Evolutionary conservation across 2,329 filamentous ascomycete species (phyloP), one percentile per base, ranked within the genome.

Genomic region (Colletotrichum sidae): DNA sequence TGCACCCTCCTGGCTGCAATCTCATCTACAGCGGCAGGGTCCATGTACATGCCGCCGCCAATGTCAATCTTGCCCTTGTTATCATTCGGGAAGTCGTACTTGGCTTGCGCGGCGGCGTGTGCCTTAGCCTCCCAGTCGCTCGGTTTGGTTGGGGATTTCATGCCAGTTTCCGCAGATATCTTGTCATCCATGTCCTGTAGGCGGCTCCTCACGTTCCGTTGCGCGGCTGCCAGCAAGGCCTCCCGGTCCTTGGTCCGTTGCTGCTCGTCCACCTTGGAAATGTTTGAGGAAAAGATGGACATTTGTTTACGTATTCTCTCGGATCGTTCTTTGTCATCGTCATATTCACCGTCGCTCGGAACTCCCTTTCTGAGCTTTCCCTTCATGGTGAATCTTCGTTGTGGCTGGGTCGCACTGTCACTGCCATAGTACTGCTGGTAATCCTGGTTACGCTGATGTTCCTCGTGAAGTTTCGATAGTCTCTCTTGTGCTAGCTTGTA

Each of bases 401-500:
- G 76, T 3, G 78, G 74, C 1, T 75, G 54, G 69, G 72, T 3
- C 71, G 69, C 72, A 73, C 34, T 79, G 77, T 70, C 82, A 59
- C 73, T 86, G 37, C 91, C 91, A 73, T 97, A 97, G 75, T 97
- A 94, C 50, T 91, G 88, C 46, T 92, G 87, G 69, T 90, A 91
- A 2, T 89, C 87, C 5, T 86, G 83, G 61, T 84, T 84, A 67
- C 88, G 84, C 55, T 84, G 79, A 70, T 90, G 83, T 63, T 94
- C 90, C 61, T 92, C 86, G 45, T 95, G 88, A 65, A 97, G 88
- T 74, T 91, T 95, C 6, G 92, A 88, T 33, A 97, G 81, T 41
- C 94, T 89, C 75, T 96, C 92, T 62, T 94, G 89, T 0, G 95
- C 94, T 59, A 96, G 86, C 72, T 90, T 94, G 72, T 96, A 93